Evolutionary conservation across 164 flowering plant genomes (phyloP).

Genomic region (Aristolochia californica): DNA sequence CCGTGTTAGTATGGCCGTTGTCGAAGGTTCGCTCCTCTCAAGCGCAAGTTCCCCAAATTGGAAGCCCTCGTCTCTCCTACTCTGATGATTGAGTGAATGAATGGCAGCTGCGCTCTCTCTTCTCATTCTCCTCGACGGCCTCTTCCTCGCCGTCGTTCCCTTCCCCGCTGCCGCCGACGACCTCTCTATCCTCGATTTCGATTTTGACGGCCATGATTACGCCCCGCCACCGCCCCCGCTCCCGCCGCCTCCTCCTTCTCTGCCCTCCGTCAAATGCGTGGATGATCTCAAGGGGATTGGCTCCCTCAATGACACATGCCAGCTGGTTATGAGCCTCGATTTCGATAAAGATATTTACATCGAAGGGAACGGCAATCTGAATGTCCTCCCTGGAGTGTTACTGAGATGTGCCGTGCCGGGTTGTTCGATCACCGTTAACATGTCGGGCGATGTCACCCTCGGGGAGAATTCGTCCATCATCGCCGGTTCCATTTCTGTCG

Average conservation of each 20-base stretch:
- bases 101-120: neutral
- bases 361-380: conserved; percentile 50
- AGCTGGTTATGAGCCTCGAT: conserved; percentile 31
- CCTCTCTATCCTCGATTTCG: conserved; percentile 22
- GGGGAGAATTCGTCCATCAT: conserved; percentile 31
- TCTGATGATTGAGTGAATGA: neutral
- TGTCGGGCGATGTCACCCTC: conserved; percentile 43
- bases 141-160: conserved; percentile 5
- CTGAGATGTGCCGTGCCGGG: conserved; percentile 41
- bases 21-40: too few relatives aligned
- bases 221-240: conserved; percentile 64
- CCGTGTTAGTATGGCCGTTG: too few relatives aligned
- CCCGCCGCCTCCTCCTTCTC: conserved; percentile 19
- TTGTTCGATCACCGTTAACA: conserved; percentile 39
- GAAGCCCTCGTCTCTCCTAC: too few relatives aligned
- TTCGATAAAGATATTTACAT: conserved; percentile 42
- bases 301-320: conserved; percentile 43
- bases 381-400: conserved; percentile 38
- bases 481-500: conserved; percentile 36
- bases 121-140: neutral
- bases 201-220: conserved; percentile 32
- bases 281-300: conserved; percentile 55
- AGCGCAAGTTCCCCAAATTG: too few relatives aligned
- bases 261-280: conserved; percentile 37
- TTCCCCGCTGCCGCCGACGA: conserved; percentile 4